Conservation (phyloP, 352 stramenopile genomes). For the Phytophthora tubulina region DNA sequence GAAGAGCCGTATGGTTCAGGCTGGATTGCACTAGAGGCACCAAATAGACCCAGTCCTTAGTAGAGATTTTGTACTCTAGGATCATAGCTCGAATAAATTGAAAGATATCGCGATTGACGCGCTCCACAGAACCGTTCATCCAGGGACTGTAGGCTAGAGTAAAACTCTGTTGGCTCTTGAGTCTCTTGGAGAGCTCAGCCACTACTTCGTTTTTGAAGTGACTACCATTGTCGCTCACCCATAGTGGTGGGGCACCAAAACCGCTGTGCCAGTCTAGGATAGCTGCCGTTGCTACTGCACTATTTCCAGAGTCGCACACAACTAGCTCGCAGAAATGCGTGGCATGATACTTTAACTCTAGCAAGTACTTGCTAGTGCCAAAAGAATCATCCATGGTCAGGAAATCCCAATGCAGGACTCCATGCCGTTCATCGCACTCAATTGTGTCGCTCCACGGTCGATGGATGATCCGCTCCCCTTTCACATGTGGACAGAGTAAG, state of each 20-base stretch:
- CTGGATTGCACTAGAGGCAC: constrained; percentile 25
- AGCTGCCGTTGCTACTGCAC: not conserved
- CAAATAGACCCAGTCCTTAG: constrained; percentile 27
- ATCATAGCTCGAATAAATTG: constrained; percentile 23
- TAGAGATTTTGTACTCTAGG: constrained; percentile 22
- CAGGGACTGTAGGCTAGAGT: constrained; percentile 22
- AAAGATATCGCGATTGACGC: constrained; percentile 32
- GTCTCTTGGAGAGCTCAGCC: constrained; percentile 8
- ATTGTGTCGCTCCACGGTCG: not conserved
- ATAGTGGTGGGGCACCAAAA: not conserved
- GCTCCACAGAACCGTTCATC: not conserved
- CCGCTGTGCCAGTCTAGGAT: constrained; percentile 9
- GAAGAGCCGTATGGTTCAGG: constrained; percentile 20
- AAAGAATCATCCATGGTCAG: not conserved
- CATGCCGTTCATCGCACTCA: not conserved
- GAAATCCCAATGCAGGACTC: constrained; percentile 5
- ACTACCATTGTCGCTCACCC: constrained; percentile 2
- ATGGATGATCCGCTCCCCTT: not conserved
- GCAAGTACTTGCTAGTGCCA: constrained; percentile 25
- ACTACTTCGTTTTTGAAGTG: constrained; percentile 26
- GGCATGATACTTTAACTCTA: constrained; percentile 43
- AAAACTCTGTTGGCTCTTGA: constrained; percentile 29
- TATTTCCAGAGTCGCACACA: constrained; percentile 22
- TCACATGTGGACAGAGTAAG: not conserved
- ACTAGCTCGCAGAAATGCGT: constrained; percentile 43